Conservation (phyloP, 306 rosid genomes). For the Alnus glutinosa region DNA sequence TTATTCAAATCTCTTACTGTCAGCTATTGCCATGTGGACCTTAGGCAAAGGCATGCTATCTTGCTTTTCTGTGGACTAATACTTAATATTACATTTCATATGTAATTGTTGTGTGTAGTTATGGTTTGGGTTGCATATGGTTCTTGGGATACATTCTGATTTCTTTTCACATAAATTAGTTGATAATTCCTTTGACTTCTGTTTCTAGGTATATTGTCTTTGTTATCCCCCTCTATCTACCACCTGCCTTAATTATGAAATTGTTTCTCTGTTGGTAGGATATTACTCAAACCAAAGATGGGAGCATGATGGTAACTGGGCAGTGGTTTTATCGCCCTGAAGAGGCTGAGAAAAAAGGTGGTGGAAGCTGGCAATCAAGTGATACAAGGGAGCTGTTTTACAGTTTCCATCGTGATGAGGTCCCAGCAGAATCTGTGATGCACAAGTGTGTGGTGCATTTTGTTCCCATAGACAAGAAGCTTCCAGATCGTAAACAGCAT, state of each 20-base stretch:
- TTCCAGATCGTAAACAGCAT: conserved; percentile 78
- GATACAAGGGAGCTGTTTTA: conserved; percentile 96
- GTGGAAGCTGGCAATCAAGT: conserved; percentile 86
- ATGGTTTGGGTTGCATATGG: neutral
- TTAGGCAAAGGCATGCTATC: neutral
- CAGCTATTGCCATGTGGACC: conserved; percentile 10
- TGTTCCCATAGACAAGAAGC: conserved; percentile 82
- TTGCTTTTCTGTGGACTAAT: neutral
- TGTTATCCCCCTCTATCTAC: conserved; percentile 5
- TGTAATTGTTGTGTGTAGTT: neutral
- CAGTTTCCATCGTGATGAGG: conserved; percentile 93
- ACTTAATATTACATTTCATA: neutral
- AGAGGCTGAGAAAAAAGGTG: conserved; percentile 86
- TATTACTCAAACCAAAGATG: conserved; percentile 52
- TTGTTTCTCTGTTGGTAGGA: conserved; percentile 54
- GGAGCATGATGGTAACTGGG: conserved; percentile 72
- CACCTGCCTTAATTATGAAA: conserved; percentile 24
- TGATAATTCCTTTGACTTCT: conserved; percentile 1
- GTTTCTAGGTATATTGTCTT: neutral
- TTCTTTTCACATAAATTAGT: neutral
- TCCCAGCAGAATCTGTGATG: conserved; percentile 97
- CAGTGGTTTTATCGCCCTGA: conserved; percentile 99
- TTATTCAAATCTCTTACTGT: neutral
- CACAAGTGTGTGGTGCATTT: conserved; percentile 92
- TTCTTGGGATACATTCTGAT: neutral